Conservation (phyloP, 805 yeast genomes). For the Cyberlindnera lachancei region DNA sequence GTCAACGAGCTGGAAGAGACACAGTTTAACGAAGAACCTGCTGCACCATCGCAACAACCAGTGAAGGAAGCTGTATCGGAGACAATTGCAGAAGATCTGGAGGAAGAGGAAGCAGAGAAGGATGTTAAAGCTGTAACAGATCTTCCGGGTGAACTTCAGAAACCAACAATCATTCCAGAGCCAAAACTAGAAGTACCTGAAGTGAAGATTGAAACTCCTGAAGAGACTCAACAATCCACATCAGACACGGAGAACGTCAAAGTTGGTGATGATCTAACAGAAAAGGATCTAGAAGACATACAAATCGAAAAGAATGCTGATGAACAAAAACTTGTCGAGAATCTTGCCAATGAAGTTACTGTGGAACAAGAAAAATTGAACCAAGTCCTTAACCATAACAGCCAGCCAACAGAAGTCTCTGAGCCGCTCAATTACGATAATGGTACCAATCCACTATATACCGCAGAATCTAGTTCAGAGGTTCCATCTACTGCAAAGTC, state of each 20-base stretch:
- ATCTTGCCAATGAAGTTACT: not conserved
- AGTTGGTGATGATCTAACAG: slow-evolving; percentile 5
- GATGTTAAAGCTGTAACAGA: slow-evolving; percentile 1
- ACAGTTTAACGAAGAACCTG: not conserved
- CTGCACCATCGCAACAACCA: too few species aligned
- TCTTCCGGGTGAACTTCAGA: too few species aligned
- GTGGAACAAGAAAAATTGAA: slow-evolving; percentile 3
- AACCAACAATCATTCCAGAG: too few species aligned
- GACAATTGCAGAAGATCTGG: not conserved
- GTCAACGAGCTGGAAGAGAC: slow-evolving; percentile 15
- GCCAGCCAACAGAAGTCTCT: too few species aligned
- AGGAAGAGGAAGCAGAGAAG: slow-evolving; percentile 9
- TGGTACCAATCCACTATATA: too few species aligned
- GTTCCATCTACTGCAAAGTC: slow-evolving; percentile 23
- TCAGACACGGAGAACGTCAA: too few species aligned
- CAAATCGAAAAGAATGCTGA: slow-evolving; percentile 9
- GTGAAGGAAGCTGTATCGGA: too few species aligned
- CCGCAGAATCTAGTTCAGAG: too few species aligned
- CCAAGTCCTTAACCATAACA: too few species aligned
- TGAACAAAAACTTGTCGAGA: slow-evolving; percentile 2
- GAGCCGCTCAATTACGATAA: too few species aligned
- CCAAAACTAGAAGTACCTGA: not conserved
- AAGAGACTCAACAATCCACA: too few species aligned
- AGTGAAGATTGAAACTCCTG: not conserved
- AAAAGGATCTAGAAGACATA: slow-evolving; percentile 4